Evolutionary conservation across 176 grass and related monocot species (phyloP).

Genomic region (Oryza coarctata): DNA sequence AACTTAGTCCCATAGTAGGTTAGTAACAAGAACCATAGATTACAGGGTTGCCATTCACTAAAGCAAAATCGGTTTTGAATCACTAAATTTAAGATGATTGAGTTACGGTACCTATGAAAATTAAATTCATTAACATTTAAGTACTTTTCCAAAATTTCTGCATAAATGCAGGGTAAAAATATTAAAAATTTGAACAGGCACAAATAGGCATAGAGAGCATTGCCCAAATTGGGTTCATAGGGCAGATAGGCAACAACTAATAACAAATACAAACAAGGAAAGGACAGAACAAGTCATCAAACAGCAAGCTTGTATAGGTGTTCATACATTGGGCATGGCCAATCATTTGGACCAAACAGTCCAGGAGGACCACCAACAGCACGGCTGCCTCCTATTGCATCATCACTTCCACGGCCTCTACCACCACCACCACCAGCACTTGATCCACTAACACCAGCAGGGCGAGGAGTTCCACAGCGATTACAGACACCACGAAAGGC

Average conservation of each 20-base stretch:
- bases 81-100: background rate
- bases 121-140: background rate
- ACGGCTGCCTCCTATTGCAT: slow-evolving; percentile 41
- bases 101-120: background rate
- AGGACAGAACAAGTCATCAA: background rate
- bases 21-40: background rate
- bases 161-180: background rate
- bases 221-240: background rate
- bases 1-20: background rate
- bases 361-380: slow-evolving; percentile 76
- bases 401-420: slow-evolving; percentile 49
- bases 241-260: background rate
- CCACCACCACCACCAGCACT: slow-evolving; percentile 55
- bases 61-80: background rate
- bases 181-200: background rate
- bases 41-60: background rate
- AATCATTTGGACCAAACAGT: slow-evolving; percentile 98
- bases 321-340: slow-evolving; percentile 90
- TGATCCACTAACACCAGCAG: slow-evolving; percentile 64
- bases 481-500: slow-evolving; percentile 81
- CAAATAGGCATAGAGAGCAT: background rate
- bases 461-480: slow-evolving; percentile 67
- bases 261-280: background rate
- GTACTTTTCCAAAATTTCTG: background rate
- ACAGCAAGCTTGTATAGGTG: background rate